Conservation (phyloP, 371 early-diverging fungal species). For the Amoeboaphelidium protococcarum region DNA sequence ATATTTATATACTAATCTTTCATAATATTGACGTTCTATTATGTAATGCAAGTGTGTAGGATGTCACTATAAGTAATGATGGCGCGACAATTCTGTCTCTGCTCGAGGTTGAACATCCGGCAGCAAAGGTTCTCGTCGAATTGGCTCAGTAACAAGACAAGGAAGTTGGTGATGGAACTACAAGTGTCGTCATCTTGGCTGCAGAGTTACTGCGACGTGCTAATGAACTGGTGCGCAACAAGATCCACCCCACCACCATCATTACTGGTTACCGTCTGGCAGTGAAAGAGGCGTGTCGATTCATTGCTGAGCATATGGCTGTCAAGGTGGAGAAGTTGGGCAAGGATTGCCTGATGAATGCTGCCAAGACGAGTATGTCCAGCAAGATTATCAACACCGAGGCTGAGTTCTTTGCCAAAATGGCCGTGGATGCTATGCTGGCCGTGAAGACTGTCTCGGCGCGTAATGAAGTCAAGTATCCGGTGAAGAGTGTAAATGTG, state of each 20-base stretch:
- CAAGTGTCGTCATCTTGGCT: constrained; percentile 98
- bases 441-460: constrained; percentile 66
- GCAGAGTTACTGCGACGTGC: constrained; percentile 90
- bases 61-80: constrained; percentile 98
- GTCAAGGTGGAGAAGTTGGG: constrained; percentile 76
- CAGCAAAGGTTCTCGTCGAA: constrained; percentile 90
- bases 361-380: constrained; percentile 95
- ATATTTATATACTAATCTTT: too few relatives aligned
- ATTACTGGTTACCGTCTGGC: constrained; percentile 95
- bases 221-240: constrained; percentile 86
- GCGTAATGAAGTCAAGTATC: constrained; percentile 76
- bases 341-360: constrained; percentile 73
- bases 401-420: constrained; percentile 79
- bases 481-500: constrained; percentile 93
- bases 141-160: constrained; percentile 98
- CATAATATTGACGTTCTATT: too few relatives aligned
- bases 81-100: constrained; percentile 97
- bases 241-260: constrained; percentile 95
- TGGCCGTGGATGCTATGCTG: constrained; percentile 83
- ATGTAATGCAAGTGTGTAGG: too few relatives aligned
- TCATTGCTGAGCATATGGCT: constrained; percentile 87
- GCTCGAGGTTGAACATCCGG: constrained; percentile 94
- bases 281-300: constrained; percentile 93
- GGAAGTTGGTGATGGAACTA: constrained; percentile 99
- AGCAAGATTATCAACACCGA: constrained; percentile 93